phyloP scores from a whole-genome alignment of 371 early-diverging fungal genomes.

The Vairimorpha ceranae region DNA sequence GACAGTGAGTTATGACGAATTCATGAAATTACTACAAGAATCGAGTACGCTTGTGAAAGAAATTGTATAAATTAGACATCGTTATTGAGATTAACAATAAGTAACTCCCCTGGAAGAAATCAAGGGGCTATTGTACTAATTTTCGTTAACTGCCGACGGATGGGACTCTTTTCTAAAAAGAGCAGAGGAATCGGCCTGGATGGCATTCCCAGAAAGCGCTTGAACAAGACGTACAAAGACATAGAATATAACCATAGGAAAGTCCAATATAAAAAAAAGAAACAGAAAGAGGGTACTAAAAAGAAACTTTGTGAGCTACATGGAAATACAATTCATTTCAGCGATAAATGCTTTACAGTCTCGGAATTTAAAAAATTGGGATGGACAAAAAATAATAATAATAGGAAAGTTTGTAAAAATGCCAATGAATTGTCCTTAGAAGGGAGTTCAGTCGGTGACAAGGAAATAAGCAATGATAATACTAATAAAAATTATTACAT shows the following conservation, averaged over 20 bases:
- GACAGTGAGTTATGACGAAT: neutral
- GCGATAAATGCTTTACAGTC: neutral
- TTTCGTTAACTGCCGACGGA: neutral
- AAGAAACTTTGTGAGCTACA: neutral
- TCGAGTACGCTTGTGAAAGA: neutral
- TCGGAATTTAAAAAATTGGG: neutral
- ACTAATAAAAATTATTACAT: no score
- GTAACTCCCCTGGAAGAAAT: neutral
- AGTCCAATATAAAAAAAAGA: neutral
- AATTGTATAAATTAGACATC: neutral
- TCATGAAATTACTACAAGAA: neutral
- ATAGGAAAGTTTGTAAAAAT: no score
- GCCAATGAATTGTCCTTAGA: no score
- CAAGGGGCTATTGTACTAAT: neutral
- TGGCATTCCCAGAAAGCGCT: conserved; percentile 7
- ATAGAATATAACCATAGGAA: neutral
- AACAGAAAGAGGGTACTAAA: neutral
- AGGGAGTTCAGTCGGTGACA: no score
- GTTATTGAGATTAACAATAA: neutral
- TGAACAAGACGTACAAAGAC: neutral
- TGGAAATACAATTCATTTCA: neutral
- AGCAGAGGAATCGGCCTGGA: conserved; percentile 9
- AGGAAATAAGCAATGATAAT: no score
- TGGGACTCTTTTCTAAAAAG: conserved; percentile 5
- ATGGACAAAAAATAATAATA: neutral